phyloP scores from a whole-genome alignment of 371 early-diverging fungal species.

The Apophysomyces variabilis region DNA sequence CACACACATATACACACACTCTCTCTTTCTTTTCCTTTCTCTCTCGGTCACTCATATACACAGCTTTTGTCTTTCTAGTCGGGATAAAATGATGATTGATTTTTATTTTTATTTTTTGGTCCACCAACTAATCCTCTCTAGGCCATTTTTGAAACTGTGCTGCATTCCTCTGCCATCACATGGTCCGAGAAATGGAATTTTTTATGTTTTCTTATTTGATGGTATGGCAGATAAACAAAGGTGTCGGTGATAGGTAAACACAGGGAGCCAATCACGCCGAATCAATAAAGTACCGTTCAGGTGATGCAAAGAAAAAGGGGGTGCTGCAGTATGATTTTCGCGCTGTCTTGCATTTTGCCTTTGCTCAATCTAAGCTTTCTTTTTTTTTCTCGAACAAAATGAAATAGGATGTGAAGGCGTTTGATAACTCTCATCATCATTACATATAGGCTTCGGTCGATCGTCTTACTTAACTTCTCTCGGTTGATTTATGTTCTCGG shows the following conservation, averaged over 20 bases:
- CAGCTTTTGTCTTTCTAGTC: not conserved
- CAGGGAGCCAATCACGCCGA: conserved; percentile 2
- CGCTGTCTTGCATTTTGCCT: not conserved
- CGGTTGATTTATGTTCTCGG: too few relatives aligned
- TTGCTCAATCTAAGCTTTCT: too few relatives aligned
- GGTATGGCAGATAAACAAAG: conserved; percentile 1
- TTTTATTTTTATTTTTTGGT: not conserved
- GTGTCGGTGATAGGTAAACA: not conserved
- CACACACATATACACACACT: too few relatives aligned
- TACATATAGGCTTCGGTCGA: too few relatives aligned
- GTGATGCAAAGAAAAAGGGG: conserved; percentile 5
- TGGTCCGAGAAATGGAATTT: conserved; percentile 6
- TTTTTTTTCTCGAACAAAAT: too few relatives aligned
- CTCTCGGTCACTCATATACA: too few relatives aligned
- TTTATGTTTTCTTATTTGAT: not conserved
- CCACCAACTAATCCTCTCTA: not conserved
- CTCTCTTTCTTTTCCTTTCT: too few relatives aligned
- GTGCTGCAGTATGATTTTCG: not conserved
- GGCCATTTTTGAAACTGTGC: conserved; percentile 6
- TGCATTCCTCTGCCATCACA: conserved; percentile 5
- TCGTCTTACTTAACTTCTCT: too few relatives aligned
- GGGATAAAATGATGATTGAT: not conserved
- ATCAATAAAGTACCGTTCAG: conserved; percentile 6
- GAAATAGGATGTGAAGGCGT: too few relatives aligned
- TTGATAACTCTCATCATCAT: too few relatives aligned